phyloP scores from a whole-genome alignment of 2,329 filamentous ascomycete genomes.

The Trichoderma citrinoviride region DNA sequence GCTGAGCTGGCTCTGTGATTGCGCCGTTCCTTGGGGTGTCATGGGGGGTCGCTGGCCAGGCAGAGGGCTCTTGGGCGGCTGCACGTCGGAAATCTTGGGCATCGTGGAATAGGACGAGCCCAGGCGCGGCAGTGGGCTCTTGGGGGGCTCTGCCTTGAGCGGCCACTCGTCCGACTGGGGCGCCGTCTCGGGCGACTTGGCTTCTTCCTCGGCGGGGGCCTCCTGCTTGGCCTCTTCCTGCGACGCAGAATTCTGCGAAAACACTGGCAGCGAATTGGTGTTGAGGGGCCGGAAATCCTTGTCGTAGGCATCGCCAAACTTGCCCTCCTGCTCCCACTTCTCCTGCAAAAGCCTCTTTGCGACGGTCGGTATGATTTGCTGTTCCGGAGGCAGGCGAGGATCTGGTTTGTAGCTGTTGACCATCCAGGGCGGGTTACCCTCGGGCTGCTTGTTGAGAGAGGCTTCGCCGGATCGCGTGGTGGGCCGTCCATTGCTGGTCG shows the following conservation, averaged over 20 bases:
- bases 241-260: slow-evolving; percentile 29
- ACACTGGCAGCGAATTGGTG: slow-evolving; percentile 55
- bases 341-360: slow-evolving; percentile 89
- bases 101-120: slow-evolving; percentile 60
- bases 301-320: slow-evolving; percentile 81
- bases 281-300: slow-evolving; percentile 83
- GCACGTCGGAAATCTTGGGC: slow-evolving; percentile 52
- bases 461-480: slow-evolving; percentile 61
- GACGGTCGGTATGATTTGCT: slow-evolving; percentile 93
- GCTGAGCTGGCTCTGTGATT: slow-evolving; percentile 26
- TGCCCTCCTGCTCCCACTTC: slow-evolving; percentile 90
- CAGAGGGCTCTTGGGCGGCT: slow-evolving; percentile 34
- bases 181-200: slow-evolving; percentile 33
- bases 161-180: slow-evolving; percentile 56
- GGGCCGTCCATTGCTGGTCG: slow-evolving; percentile 51
- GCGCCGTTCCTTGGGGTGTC: slow-evolving; percentile 35
- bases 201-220: slow-evolving; percentile 22
- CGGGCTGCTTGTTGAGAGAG: slow-evolving; percentile 61
- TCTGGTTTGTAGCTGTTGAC: slow-evolving; percentile 94
- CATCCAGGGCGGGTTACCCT: slow-evolving; percentile 95
- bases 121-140: slow-evolving; percentile 46
- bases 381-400: slow-evolving; percentile 86
- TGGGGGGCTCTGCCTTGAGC: slow-evolving; percentile 42
- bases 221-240: slow-evolving; percentile 20
- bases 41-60: slow-evolving; percentile 47